Conservation (phyloP, 495 filamentous ascomycete species). For the Penicillium taxi region DNA sequence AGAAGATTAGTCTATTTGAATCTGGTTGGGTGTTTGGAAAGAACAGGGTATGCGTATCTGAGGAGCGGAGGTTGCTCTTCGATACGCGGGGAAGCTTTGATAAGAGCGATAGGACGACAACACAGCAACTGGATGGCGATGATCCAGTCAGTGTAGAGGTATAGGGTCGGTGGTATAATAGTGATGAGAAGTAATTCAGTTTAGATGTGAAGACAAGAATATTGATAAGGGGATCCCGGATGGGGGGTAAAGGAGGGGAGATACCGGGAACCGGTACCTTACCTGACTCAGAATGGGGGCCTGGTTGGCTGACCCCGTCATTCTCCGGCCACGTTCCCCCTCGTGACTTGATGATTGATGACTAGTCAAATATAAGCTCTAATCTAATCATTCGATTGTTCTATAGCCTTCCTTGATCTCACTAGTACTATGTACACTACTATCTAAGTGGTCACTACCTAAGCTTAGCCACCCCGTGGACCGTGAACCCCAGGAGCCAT, state of each 20-base stretch:
- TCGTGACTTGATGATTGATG: too few relatives aligned
- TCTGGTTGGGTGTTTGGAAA: background rate
- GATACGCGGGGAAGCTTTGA: constrained; percentile 26
- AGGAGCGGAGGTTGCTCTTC: constrained; percentile 18
- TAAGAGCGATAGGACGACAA: constrained; percentile 18
- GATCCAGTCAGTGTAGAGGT: background rate
- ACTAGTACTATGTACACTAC: too few relatives aligned
- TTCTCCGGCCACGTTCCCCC: constrained; percentile 6
- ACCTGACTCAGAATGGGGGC: constrained; percentile 16
- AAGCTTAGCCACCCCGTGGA: too few relatives aligned
- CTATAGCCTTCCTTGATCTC: too few relatives aligned
- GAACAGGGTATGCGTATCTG: constrained; percentile 11
- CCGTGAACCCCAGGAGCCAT: too few relatives aligned
- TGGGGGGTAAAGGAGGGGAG: constrained; percentile 6
- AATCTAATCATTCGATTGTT: too few relatives aligned
- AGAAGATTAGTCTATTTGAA: too few relatives aligned
- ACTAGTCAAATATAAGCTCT: too few relatives aligned
- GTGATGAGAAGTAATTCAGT: background rate
- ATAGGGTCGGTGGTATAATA: background rate
- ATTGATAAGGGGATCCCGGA: background rate
- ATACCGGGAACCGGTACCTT: constrained; percentile 9
- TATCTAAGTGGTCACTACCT: too few relatives aligned
- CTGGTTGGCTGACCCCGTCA: constrained; percentile 19
- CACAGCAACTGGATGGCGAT: constrained; percentile 13
- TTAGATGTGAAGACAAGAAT: background rate